Evolutionary conservation across 1,139 yeast species (phyloP).

Genomic region (Yamadazyma diospyri): DNA sequence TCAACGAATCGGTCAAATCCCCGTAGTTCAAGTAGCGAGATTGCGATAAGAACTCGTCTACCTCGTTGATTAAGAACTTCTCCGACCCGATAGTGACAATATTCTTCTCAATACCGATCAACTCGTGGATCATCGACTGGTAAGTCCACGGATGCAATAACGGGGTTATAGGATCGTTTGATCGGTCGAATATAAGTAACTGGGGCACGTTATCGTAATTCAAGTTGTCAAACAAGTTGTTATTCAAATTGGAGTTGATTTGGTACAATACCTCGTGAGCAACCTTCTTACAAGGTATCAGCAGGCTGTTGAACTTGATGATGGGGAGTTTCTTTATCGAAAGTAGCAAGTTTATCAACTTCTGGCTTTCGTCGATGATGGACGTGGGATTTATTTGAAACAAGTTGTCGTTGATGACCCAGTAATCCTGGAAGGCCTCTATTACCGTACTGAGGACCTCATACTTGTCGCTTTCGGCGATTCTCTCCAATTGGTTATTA

Average conservation of each 20-base stretch:
- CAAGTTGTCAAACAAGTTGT: constrained; percentile 65
- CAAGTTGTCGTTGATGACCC: constrained; percentile 66
- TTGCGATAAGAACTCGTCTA: constrained; percentile 74
- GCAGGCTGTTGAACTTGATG: constrained; percentile 60
- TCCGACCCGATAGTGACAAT: constrained; percentile 57
- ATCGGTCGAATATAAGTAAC: constrained; percentile 75
- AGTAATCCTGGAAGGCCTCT: constrained; percentile 83
- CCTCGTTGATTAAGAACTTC: constrained; percentile 34
- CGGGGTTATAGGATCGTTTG: constrained; percentile 91
- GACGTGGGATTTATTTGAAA: constrained; percentile 28
- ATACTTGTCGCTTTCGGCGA: constrained; percentile 87
- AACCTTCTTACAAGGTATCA: constrained; percentile 58
- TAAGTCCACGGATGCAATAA: constrained; percentile 94
- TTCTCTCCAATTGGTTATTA: constrained; percentile 73
- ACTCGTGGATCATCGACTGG: constrained; percentile 95
- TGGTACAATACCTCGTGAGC: constrained; percentile 67
- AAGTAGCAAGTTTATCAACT: constrained; percentile 62
- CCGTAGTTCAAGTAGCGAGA: constrained; percentile 91
- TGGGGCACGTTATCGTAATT: constrained; percentile 69
- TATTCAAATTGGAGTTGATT: constrained; percentile 53
- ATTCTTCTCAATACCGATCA: constrained; percentile 76
- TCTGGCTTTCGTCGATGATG: constrained; percentile 47
- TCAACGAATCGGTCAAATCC: constrained; percentile 85
- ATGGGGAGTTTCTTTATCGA: constrained; percentile 76
- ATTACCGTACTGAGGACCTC: constrained; percentile 74